Conservation (phyloP, 331 rosid species). For the Saraca asoca region DNA sequence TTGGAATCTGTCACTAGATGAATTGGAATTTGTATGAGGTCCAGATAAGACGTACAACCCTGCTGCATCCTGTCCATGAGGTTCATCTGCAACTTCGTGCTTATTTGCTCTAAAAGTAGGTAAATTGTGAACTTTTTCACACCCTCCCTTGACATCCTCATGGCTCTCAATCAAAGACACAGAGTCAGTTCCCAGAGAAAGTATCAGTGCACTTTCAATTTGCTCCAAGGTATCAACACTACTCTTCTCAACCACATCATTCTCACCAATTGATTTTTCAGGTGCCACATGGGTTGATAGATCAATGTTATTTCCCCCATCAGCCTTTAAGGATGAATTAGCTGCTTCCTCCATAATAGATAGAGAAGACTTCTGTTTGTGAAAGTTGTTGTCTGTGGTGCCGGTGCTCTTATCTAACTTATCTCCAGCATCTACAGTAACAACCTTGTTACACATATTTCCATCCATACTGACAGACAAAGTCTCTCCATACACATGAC, state of each 20-base stretch:
- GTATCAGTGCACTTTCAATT: constrained; percentile 45
- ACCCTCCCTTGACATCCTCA: constrained; percentile 41
- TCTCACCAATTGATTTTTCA: constrained; percentile 41
- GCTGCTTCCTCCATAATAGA: constrained; percentile 39
- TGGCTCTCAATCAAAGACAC: constrained; percentile 38
- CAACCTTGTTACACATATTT: constrained; percentile 29
- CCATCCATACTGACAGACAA: constrained; percentile 42
- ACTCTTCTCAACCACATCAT: constrained; percentile 46
- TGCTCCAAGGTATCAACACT: constrained; percentile 38
- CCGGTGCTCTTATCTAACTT: constrained; percentile 40
- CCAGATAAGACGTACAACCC: constrained; percentile 46
- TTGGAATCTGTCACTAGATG: constrained; percentile 49
- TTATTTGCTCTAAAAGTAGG: constrained; percentile 37
- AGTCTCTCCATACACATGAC: constrained; percentile 36
- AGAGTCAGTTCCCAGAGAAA: constrained; percentile 41
- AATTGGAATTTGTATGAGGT: constrained; percentile 51
- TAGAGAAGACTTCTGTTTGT: constrained; percentile 42
- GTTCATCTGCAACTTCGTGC: constrained; percentile 47
- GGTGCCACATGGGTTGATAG: constrained; percentile 41
- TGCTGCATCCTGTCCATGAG: constrained; percentile 40
- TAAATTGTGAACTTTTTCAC: constrained; percentile 36
- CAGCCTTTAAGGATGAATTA: constrained; percentile 38
- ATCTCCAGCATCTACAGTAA: constrained; percentile 48
- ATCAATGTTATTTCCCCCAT: constrained; percentile 36
- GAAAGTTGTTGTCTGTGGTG: constrained; percentile 40